phyloP scores from a whole-genome alignment of 805 yeast genomes.

The Yarrowia bubula region DNA sequence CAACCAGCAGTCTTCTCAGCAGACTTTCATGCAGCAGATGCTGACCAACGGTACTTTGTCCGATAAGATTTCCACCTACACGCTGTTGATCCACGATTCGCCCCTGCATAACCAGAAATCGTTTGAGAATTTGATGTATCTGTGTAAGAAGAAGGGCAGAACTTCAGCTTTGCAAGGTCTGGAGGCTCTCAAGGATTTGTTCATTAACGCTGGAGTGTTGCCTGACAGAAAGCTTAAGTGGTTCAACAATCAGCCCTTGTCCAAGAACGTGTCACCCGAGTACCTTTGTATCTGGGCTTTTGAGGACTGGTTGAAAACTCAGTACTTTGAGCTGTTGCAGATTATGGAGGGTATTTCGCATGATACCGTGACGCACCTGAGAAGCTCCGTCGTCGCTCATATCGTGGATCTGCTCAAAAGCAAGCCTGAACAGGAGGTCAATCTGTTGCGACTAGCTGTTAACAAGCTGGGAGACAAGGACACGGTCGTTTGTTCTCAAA shows the following conservation, averaged over 20 bases:
- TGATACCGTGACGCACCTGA: conserved; percentile 86
- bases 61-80: conserved; percentile 93
- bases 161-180: conserved; percentile 90
- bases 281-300: conserved; percentile 74
- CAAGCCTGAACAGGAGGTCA: conserved; percentile 96
- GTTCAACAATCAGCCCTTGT: conserved; percentile 72
- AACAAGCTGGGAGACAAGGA: conserved; percentile 94
- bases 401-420: conserved; percentile 75
- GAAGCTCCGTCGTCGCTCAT: conserved; percentile 71
- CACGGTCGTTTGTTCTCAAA: conserved; percentile 83
- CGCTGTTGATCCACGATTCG: conserved; percentile 89
- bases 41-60: conserved; percentile 87
- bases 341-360: conserved; percentile 76
- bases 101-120: conserved; percentile 88
- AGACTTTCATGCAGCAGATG: conserved; percentile 83
- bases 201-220: conserved; percentile 73
- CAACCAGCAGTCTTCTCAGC: conserved; percentile 73
- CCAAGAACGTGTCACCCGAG: conserved; percentile 47
- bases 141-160: conserved; percentile 87
- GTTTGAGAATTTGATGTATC: conserved; percentile 69
- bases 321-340: conserved; percentile 72
- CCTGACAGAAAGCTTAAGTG: conserved; percentile 72
- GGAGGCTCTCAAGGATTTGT: conserved; percentile 84
- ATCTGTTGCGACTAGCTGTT: conserved; percentile 80
- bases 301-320: conserved; percentile 82